Base-by-base conservation (phyloP, 1,284 basidiomycete species). In the Ceratobasidium sp. region DNA sequence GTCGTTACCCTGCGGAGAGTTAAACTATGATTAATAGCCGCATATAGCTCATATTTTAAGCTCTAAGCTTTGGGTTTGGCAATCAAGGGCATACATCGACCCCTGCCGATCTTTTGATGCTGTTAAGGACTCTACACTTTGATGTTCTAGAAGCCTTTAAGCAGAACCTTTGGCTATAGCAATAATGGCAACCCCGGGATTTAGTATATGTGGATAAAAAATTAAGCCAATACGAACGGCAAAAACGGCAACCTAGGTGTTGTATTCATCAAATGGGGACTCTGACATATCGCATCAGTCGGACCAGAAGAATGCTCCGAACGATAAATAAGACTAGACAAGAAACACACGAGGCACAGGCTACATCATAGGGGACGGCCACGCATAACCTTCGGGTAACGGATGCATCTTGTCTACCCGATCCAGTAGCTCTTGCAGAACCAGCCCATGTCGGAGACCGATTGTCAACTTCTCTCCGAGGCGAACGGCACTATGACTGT, bases 351-450 rank as follows among this genome's bases (percentile, higher is more conserved):
- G 23, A 64, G 28, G 61, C 61, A 42, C 28, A n/a, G 10, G 42
- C 48, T 65, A 65, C 42, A 40, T 57, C 70, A 61, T 73, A 5
- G 71, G 71, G 33, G 71, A 74, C 28, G 71, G 61, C 71, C 71
- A 74, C 5, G 71, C n/a, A 42, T 56, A 61, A 26, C 71, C 71
- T 33, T 74, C 71, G 15, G 71, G 71, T 46, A 74, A 33, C 12
- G 71, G 71, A 23, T 74, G 33, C 71, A 74, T 64, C 59, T 65
- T 74, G 61, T 74, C 71, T 33, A 74, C 71, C 40, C 71, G 71
- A 65, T 64, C 48, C 13, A 74, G 46, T n/a, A 74, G 46, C 23
- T 74, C 71, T 42, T 74, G 71, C 20, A 74, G 28, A 20, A 64
- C 46, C 15, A 74, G 48, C 28, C 71, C 71, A 64, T 74, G 71